These are phyloP conservation scores for Sphagnum magellanicum DNA, from an alignment of 228 moss, liverwort and hornwort species.

Conservation along the genomic window DNA sequence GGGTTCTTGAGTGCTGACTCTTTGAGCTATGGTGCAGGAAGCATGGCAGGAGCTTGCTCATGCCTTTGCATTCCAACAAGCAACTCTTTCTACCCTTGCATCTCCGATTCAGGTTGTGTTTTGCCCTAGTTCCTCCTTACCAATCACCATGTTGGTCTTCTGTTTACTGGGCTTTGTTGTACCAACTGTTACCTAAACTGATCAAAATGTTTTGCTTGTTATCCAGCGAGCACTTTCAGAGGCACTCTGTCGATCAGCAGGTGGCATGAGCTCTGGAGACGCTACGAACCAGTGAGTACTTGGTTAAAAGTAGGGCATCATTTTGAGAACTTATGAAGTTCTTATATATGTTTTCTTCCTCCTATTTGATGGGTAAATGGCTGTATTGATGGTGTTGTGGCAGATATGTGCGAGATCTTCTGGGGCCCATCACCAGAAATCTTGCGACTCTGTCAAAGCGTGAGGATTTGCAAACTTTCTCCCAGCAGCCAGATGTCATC, in stretches of 20 bases:
- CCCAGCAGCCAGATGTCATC: conserved; percentile 90
- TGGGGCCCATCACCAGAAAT: conserved; percentile 78
- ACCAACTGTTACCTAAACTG: background rate
- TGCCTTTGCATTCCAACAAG: conserved; percentile 92
- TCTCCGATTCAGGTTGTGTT: conserved; percentile 80
- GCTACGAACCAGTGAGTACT: conserved; percentile 92
- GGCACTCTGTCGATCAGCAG: conserved; percentile 91
- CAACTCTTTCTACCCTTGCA: conserved; percentile 66
- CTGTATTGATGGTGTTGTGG: conserved; percentile 11
- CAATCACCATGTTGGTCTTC: background rate
- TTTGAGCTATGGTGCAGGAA: conserved; percentile 38
- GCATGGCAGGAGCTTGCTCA: conserved; percentile 99
- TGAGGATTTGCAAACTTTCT: conserved; percentile 79
- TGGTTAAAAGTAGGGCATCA: background rate
- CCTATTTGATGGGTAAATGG: background rate
- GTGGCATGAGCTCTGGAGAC: conserved; percentile 94
- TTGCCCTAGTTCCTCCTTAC: background rate
- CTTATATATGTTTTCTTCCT: background rate
- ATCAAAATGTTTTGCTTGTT: conserved; percentile 2
- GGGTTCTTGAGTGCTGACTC: background rate
- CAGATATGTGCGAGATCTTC: conserved; percentile 88
- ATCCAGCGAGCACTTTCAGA: conserved; percentile 92
- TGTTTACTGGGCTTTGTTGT: background rate
- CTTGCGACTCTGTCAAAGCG: conserved; percentile 64
- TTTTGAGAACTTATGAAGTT: background rate